Evolutionary conservation across 208 protist species (phyloP), one percentile per base, ranked within the genome.

Genomic region (Trypanosomatidae sp.): DNA sequence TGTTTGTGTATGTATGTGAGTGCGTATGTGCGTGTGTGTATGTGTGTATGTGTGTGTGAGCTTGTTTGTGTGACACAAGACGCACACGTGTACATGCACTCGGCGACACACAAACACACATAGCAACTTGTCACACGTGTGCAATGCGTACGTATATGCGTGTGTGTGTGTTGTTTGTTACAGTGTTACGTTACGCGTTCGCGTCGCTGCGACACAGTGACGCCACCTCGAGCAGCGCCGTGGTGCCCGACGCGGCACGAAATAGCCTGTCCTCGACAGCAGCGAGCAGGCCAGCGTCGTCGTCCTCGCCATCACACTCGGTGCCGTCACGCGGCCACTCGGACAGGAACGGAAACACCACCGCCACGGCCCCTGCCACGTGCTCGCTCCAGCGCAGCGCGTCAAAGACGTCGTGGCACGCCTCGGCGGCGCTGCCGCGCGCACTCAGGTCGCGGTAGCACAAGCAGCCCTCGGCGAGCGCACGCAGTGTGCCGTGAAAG

Each of bases 251-350:
- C 7, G 88, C 88, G 2, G 88, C 84, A 25, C 88, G 81, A 46
- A 92, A 93, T 1, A 95, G 57, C 16, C 88, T 66, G 56, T 95
- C 88, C 37, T 92, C 81, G 5, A 95, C 76, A 6, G 88, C 84
- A 2, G 37, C 73, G 22, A 91, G 39, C 20, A 93, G 55, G 18
- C 92, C 82, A 3, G 30, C 37, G 33, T 81, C 57, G 2, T 45
- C 57, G 2, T 21, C 33, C 18, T 58, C 47, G 28, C 35, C 10
- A 6, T 44, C 8, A 15, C 24, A 11, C 24, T 2, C 22, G 10
- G 3, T 4, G 6, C 11, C n/a, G 21, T 25, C 61, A 44, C n/a
- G n/a, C 16, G 61, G 50, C 76, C 79, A 92, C 49, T 87, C 82
- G n/a, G 81, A 86, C 13, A 94, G 53, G 22, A 90, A 61, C 1